phyloP scores from a whole-genome alignment of 768 basidiomycete genomes.

The Suillus fuscotomentosus region DNA sequence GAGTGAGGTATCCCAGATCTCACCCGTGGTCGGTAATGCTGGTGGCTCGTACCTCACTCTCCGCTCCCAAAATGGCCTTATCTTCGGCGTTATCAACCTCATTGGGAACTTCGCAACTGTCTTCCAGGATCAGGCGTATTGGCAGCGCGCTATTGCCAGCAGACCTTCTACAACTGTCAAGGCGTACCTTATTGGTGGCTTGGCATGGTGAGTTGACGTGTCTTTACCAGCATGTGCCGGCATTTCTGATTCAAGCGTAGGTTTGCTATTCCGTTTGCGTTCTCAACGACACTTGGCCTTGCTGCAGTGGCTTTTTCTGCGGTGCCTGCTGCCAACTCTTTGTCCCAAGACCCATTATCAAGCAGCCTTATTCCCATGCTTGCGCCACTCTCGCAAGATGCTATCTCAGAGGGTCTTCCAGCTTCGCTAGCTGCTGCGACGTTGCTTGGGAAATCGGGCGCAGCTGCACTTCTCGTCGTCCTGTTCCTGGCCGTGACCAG shows the following conservation, averaged over 20 bases:
- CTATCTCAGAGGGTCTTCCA: slow-evolving; percentile 88
- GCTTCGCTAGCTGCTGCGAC: slow-evolving; percentile 82
- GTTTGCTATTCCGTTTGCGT: slow-evolving; percentile 85
- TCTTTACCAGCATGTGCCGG: not conserved
- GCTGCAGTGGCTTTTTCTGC: slow-evolving; percentile 79
- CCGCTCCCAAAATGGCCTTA: slow-evolving; percentile 71
- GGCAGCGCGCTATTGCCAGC: slow-evolving; percentile 90
- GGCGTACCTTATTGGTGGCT: slow-evolving; percentile 85
- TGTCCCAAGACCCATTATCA: slow-evolving; percentile 41
- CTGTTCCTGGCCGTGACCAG: slow-evolving; percentile 87
- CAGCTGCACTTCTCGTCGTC: slow-evolving; percentile 72
- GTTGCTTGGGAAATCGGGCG: slow-evolving; percentile 77
- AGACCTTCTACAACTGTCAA: slow-evolving; percentile 84
- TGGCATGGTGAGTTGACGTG: slow-evolving; percentile 65
- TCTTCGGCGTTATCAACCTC: slow-evolving; percentile 86
- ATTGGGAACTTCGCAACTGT: slow-evolving; percentile 79
- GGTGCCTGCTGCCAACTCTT: slow-evolving; percentile 28
- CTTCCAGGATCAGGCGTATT: slow-evolving; percentile 77
- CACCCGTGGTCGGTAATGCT: slow-evolving; percentile 79
- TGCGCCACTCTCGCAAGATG: slow-evolving; percentile 44
- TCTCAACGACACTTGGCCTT: slow-evolving; percentile 87
- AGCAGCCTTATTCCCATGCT: slow-evolving; percentile 46
- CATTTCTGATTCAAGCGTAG: slow-evolving; percentile 24
- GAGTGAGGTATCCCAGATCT: slow-evolving; percentile 44
- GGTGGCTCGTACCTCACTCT: slow-evolving; percentile 85